These are phyloP conservation scores for Castanea mollissima DNA, from an alignment of 306 rosid species.

Conservation along the genomic window DNA sequence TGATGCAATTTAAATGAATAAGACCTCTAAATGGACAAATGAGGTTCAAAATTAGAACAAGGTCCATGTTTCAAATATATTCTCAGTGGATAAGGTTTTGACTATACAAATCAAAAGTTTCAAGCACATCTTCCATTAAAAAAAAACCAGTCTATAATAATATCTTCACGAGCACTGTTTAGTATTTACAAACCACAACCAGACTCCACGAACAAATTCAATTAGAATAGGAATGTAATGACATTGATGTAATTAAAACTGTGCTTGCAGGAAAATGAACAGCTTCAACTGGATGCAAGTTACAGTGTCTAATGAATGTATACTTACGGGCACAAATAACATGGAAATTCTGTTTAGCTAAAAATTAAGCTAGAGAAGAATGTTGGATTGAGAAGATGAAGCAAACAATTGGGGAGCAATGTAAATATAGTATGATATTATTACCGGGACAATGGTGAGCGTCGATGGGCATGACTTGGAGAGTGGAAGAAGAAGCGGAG, in stretches of 20 bases:
- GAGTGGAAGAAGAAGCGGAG: slow-evolving; percentile 11
- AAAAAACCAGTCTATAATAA: neutral
- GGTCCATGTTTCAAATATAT: neutral
- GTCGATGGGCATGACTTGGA: slow-evolving; percentile 53
- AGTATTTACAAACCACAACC: neutral
- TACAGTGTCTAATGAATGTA: too few relatives aligned
- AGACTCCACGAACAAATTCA: neutral
- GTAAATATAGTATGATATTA: neutral
- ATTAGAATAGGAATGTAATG: neutral
- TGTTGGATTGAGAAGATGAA: neutral
- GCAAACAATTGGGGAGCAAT: slow-evolving; percentile 28
- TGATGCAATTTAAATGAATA: neutral
- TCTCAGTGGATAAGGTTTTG: neutral
- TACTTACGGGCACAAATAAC: too few relatives aligned
- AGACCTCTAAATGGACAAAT: neutral
- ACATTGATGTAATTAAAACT: neutral
- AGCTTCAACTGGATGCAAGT: too few relatives aligned
- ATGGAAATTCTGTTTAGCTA: too few relatives aligned
- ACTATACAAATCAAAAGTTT: neutral
- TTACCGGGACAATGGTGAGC: slow-evolving; percentile 76
- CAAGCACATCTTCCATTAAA: neutral
- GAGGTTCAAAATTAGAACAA: neutral
- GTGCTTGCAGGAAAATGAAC: neutral
- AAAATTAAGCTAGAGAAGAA: too few relatives aligned
- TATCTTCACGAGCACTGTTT: neutral